Conservation (phyloP, 768 basidiomycete species). For the Lentinus tigrinus region DNA sequence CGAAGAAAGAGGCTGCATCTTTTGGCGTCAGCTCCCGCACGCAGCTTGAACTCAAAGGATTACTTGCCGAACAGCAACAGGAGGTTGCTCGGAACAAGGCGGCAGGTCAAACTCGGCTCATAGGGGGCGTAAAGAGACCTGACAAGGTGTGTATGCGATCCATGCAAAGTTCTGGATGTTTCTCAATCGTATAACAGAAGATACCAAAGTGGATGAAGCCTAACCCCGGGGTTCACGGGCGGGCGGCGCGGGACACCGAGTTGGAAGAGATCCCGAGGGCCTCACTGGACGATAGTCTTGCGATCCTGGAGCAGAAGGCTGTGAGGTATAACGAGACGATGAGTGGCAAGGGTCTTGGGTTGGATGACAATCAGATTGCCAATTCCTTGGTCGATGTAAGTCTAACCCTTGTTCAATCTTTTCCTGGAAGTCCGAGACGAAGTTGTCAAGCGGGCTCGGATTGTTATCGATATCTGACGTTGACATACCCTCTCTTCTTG, state of each 20-base stretch:
- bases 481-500: too few species aligned
- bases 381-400: slow-evolving; percentile 76
- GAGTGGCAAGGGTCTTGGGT: slow-evolving; percentile 75
- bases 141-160: slow-evolving; percentile 55
- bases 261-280: slow-evolving; percentile 67
- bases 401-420: background rate
- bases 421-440: background rate
- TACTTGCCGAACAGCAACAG: slow-evolving; percentile 51
- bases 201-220: slow-evolving; percentile 60
- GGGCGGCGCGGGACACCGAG: slow-evolving; percentile 68
- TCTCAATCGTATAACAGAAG: background rate
- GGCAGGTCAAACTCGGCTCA: slow-evolving; percentile 52
- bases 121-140: slow-evolving; percentile 62
- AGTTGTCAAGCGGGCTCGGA: background rate
- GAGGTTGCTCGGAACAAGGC: slow-evolving; percentile 67
- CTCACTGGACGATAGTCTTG: slow-evolving; percentile 70
- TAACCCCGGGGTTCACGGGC: slow-evolving; percentile 69
- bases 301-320: slow-evolving; percentile 73
- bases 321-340: slow-evolving; percentile 73
- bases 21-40: slow-evolving; percentile 72
- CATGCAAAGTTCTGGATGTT: background rate
- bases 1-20: slow-evolving; percentile 51
- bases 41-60: slow-evolving; percentile 78
- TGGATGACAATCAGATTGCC: slow-evolving; percentile 74
- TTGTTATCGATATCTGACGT: too few species aligned